Conservation (phyloP, 306 rosid species). For the Cajanus cajan region DNA sequence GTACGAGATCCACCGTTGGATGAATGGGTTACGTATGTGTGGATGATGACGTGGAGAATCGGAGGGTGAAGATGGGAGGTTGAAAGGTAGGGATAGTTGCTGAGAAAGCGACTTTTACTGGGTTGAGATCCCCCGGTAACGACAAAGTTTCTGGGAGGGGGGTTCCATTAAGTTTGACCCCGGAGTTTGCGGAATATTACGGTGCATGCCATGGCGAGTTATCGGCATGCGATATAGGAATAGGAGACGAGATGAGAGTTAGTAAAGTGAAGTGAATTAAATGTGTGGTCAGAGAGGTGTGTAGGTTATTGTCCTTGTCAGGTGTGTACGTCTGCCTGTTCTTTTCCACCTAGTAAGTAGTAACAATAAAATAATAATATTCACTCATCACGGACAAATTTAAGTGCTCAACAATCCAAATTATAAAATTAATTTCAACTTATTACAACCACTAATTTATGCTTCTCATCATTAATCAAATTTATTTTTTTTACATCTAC, state of each 20-base stretch:
- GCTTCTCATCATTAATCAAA: too few relatives aligned
- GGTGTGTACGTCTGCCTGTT: slow-evolving; percentile 33
- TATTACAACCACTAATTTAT: too few relatives aligned
- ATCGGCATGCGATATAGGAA: background rate
- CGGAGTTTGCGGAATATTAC: slow-evolving; percentile 33
- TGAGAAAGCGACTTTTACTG: slow-evolving; percentile 49
- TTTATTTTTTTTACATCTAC: too few relatives aligned
- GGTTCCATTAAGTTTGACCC: slow-evolving; percentile 30
- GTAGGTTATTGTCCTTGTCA: slow-evolving; percentile 46
- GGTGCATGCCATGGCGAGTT: slow-evolving; percentile 53
- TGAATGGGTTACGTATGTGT: rapidly evolving
- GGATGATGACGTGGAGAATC: background rate
- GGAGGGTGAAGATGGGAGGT: background rate
- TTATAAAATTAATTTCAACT: background rate
- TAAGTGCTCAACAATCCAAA: background rate
- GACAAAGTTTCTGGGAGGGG: slow-evolving; percentile 52
- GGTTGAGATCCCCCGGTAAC: slow-evolving; percentile 56
- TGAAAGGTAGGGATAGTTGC: background rate
- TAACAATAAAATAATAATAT: background rate
- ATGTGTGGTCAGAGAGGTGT: slow-evolving; percentile 35
- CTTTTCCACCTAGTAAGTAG: background rate
- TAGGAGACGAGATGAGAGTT: slow-evolving; percentile 18
- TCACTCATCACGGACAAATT: background rate
- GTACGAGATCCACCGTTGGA: background rate
- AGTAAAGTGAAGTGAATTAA: slow-evolving; percentile 31